These are phyloP conservation scores for Hymenoscyphus albidus DNA, from an alignment of 2,329 filamentous ascomycete genomes.

Conservation along the genomic window DNA sequence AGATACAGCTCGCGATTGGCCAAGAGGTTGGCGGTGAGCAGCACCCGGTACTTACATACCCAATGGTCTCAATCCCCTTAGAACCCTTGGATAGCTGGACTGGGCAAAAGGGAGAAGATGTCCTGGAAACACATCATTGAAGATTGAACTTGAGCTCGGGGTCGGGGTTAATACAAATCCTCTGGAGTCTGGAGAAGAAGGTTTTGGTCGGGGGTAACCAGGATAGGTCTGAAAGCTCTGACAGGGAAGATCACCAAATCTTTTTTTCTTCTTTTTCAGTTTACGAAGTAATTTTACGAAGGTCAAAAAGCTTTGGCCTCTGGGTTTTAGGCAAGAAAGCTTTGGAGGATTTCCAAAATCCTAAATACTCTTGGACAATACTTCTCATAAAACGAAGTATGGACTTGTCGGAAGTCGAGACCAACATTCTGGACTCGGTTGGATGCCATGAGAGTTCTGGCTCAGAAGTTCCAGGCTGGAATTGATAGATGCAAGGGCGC, in stretches of 20 bases:
- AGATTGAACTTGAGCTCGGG: background rate
- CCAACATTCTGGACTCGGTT: background rate
- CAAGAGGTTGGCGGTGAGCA: background rate
- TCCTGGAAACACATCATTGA: background rate
- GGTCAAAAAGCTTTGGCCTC: too few species aligned
- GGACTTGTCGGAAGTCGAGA: too few species aligned
- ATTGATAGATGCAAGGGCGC: background rate
- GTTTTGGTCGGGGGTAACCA: background rate
- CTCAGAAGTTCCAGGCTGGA: background rate
- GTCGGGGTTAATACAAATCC: background rate
- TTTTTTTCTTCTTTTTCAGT: too few species aligned
- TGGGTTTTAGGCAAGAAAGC: too few species aligned
- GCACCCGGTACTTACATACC: background rate
- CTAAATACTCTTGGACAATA: too few species aligned
- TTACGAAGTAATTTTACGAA: too few species aligned
- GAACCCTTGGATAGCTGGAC: background rate
- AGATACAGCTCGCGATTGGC: background rate
- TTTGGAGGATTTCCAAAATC: too few species aligned
- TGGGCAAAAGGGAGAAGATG: background rate
- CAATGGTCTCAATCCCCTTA: background rate
- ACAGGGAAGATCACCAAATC: background rate
- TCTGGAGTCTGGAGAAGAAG: background rate
- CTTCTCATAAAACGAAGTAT: too few species aligned
- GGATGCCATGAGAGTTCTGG: background rate
- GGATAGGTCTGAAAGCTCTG: background rate